phyloP scores from a whole-genome alignment of 768 basidiomycete species.

The Leccinum boreale region DNA sequence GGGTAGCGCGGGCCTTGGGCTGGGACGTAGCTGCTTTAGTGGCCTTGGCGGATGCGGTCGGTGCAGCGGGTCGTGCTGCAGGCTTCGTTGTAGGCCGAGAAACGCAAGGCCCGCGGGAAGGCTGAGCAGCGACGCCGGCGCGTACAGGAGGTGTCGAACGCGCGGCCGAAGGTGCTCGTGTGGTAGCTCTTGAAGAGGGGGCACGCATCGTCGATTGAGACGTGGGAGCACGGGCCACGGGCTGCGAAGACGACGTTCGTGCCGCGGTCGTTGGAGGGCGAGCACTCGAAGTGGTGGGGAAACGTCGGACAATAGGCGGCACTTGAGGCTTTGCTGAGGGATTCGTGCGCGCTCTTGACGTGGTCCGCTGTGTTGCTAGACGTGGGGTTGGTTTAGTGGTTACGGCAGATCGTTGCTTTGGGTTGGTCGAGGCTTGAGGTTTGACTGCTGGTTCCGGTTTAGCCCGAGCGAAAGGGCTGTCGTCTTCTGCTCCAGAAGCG shows the following conservation, averaged over 20 bases:
- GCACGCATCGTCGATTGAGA: constrained; percentile 19
- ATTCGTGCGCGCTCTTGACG: neutral
- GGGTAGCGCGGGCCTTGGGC: neutral
- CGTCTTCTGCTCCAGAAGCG: constrained; percentile 22
- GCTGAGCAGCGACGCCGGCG: neutral
- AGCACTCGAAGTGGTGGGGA: neutral
- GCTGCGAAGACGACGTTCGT: constrained; percentile 16
- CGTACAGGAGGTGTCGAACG: constrained; percentile 20
- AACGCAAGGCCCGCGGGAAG: constrained; percentile 5
- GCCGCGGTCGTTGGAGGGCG: constrained; percentile 7
- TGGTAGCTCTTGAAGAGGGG: constrained; percentile 16
- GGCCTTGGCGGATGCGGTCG: constrained; percentile 1
- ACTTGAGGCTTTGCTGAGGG: constrained; percentile 4
- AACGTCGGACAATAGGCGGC: constrained; percentile 10
- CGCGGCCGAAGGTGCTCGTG: constrained; percentile 14
- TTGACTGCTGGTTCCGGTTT: constrained; percentile 10
- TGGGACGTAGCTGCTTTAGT: constrained; percentile 6
- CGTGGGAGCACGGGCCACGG: constrained; percentile 23
- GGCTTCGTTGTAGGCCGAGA: constrained; percentile 11
- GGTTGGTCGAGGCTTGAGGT: constrained; percentile 3
- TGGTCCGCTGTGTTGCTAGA: constrained; percentile 6
- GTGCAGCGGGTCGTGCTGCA: constrained; percentile 3
- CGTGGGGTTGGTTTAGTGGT: constrained; percentile 6
- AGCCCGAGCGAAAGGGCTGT: constrained; percentile 24
- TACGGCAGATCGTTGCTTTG: neutral